Percentiles rank a stretch among this genome's conserved stretches.
Evolutionary conservation across 352 stramenopile genomes (phyloP).

Genomic region (Saprolegnia parasitica): DNA sequence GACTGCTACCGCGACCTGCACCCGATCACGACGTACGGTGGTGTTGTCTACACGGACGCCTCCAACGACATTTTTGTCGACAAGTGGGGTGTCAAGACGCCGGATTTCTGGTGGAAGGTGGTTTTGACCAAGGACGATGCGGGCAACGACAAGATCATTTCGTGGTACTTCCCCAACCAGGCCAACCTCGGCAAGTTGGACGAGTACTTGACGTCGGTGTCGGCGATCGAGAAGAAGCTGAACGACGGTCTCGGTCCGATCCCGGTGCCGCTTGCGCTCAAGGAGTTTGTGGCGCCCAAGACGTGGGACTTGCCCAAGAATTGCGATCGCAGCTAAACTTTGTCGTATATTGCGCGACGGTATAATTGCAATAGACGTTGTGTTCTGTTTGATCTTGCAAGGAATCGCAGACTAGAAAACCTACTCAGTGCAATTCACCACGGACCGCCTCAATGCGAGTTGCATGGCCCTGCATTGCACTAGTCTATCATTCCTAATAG

Average conservation of each 20-base stretch:
- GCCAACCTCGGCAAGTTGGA: constrained; percentile 17
- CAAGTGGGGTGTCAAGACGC: constrained; percentile 1
- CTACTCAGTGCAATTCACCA: too few relatives aligned
- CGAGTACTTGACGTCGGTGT: constrained; percentile 22
- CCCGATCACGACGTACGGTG: constrained; percentile 8
- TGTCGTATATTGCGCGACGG: not conserved
- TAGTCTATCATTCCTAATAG: too few relatives aligned
- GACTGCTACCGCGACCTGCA: constrained; percentile 21
- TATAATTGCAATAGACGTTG: too few relatives aligned
- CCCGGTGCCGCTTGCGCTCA: constrained; percentile 11
- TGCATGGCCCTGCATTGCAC: too few relatives aligned
- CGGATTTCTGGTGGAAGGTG: constrained; percentile 26
- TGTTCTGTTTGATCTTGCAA: too few relatives aligned
- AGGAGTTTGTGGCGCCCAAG: not conserved
- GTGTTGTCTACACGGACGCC: too few relatives aligned
- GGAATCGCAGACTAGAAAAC: too few relatives aligned
- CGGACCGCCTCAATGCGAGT: too few relatives aligned
- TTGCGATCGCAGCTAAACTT: constrained; percentile 6
- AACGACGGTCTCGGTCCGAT: constrained; percentile 16
- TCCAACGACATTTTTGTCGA: constrained; percentile 11
- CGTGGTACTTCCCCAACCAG: constrained; percentile 23
- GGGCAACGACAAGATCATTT: constrained; percentile 24
- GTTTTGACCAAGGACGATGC: constrained; percentile 22
- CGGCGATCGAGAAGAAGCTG: constrained; percentile 11
- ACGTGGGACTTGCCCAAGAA: not conserved